Evolutionary conservation across 108 stramenopile species (phyloP).

Genomic region (Cylindrotheca closterium): DNA sequence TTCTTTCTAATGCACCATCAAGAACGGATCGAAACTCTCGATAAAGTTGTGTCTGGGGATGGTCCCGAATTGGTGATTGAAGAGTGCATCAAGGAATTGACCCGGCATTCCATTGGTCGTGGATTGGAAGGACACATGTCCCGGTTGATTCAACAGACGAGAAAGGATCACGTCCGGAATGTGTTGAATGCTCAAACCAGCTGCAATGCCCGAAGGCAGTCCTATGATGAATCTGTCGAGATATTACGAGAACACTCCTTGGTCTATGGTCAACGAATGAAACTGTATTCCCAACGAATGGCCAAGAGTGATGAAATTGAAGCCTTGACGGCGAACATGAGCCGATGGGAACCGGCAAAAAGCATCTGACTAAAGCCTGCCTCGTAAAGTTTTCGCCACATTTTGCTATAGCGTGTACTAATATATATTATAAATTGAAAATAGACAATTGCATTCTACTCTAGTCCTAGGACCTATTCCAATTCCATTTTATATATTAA

Average conservation of each 20-base stretch:
- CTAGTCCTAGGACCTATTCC: no score
- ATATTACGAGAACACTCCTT: constrained; percentile 14
- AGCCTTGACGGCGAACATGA: neutral
- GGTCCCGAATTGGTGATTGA: constrained; percentile 5
- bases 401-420: no score
- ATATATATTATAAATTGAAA: no score
- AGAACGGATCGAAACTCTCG: constrained; percentile 13
- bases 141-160: constrained; percentile 7
- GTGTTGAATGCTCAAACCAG: constrained; percentile 27
- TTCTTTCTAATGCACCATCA: constrained; percentile 21
- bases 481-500: no score
- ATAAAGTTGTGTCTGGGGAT: constrained; percentile 3
- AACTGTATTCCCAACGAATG: constrained; percentile 1
- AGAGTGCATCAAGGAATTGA: constrained; percentile 21
- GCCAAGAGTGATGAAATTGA: constrained; percentile 18
- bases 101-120: constrained; percentile 22
- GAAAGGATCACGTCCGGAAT: constrained; percentile 12
- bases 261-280: neutral
- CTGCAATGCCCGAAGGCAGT: constrained; percentile 6
- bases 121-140: constrained; percentile 32
- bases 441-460: no score
- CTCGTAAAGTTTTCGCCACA: no score
- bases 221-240: constrained; percentile 9
- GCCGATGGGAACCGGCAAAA: neutral
- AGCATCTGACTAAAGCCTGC: no score